Conservation (phyloP, 2,329 filamentous ascomycete genomes). For the Cryphonectria carpinicola region DNA sequence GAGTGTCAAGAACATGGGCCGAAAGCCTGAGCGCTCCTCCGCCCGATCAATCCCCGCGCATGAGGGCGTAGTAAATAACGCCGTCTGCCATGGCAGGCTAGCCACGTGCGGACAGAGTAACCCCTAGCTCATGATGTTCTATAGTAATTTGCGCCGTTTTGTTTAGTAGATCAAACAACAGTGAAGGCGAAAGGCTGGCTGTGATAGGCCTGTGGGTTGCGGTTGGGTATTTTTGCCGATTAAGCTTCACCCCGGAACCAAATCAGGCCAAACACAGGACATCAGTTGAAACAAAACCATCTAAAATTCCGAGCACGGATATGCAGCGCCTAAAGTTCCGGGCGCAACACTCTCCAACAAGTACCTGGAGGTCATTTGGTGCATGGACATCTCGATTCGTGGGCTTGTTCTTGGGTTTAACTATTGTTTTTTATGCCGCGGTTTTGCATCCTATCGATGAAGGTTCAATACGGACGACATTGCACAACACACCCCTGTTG, state of each 20-base stretch:
- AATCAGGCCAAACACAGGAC: constrained; percentile 26
- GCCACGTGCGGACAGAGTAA: background rate
- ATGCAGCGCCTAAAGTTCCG: constrained; percentile 15
- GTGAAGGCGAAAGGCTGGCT: background rate
- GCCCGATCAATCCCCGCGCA: background rate
- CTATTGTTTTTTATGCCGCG: background rate
- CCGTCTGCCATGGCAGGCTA: background rate
- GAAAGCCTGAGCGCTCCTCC: constrained; percentile 1
- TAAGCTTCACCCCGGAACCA: constrained; percentile 8
- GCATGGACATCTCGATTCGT: background rate
- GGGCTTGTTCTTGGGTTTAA: background rate
- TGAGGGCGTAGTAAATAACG: background rate
- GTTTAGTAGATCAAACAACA: constrained; percentile 4
- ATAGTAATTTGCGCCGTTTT: background rate
- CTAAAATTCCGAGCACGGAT: constrained; percentile 15
- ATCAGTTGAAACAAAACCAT: constrained; percentile 27
- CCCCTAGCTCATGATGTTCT: background rate
- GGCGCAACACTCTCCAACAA: background rate
- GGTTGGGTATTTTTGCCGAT: background rate
- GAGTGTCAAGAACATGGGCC: background rate
- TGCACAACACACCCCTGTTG: background rate
- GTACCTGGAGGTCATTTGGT: background rate
- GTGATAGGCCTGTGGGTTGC: background rate
- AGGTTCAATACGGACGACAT: background rate
- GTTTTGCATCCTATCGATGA: background rate